Conservation (phyloP, 139 green algal genomes). For the Tetraselmis chui region DNA sequence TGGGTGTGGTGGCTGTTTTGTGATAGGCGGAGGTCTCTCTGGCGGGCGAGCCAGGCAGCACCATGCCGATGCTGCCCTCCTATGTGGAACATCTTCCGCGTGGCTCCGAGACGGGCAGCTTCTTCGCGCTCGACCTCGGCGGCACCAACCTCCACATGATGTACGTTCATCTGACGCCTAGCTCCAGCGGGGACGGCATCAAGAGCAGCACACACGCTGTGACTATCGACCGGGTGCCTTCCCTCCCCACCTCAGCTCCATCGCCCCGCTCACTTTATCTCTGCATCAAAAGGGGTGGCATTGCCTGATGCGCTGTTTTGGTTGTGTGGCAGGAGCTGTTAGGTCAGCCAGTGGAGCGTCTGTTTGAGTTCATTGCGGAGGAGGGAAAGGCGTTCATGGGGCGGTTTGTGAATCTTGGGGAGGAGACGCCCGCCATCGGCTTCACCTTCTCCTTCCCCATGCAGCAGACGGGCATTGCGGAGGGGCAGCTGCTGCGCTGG, state of each 20-base stretch:
- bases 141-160: constrained; percentile 84
- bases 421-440: constrained; percentile 49
- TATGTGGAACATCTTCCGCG: constrained; percentile 20
- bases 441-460: constrained; percentile 91
- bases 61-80: constrained; percentile 47
- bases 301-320: not conserved
- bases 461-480: constrained; percentile 66
- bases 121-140: constrained; percentile 78
- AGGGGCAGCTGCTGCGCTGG: constrained; percentile 75
- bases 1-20: not conserved
- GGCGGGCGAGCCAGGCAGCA: constrained; percentile 12
- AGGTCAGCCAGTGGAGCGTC: constrained; percentile 31
- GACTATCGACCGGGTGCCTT: not conserved
- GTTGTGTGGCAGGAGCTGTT: constrained; percentile 24
- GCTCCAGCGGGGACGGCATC: constrained; percentile 7
- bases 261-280: not conserved
- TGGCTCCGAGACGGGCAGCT: constrained; percentile 52
- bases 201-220: constrained; percentile 13
- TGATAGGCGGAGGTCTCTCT: constrained; percentile 33
- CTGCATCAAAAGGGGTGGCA: not conserved
- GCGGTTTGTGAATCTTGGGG: constrained; percentile 2
- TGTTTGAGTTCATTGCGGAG: constrained; percentile 71
- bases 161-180: constrained; percentile 32
- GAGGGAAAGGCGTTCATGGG: constrained; percentile 35
- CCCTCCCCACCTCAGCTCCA: not conserved